Base-by-base conservation (phyloP, 148 eudicot genomes). In the Rhododendron vialii region DNA sequence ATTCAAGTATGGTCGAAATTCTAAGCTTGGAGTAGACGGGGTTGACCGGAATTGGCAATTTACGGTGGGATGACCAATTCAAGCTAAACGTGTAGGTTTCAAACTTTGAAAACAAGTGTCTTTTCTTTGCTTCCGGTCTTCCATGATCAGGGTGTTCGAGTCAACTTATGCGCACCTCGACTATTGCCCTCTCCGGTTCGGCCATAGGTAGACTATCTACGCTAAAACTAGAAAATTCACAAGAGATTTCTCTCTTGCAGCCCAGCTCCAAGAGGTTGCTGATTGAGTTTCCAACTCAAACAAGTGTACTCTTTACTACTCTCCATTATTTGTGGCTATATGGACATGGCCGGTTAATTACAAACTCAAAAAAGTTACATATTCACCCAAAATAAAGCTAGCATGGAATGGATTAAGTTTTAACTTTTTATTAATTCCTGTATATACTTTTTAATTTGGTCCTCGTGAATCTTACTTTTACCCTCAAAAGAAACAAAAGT, bases 401-500 rank as follows among this genome's bases (percentile, higher is more conserved):
- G 43, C 67, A 84, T 50, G 38, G 38, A 38, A 30, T 17, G 61
- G 85, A 48, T 71, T 41, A 84, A 51, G 7, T 53, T 47, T 53
- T 30, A 45, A 73, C 22, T 84, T 71, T 73, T 43, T 14, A 36
- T 15, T 41, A 41, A 41, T 35, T 83, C 43, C 48, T 47, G 59
- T 17, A 9, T 48, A n/a, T n/a, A 59, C 77, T 80, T 85, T 38
- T 41, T 55, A 43, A 78, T 61, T 61, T 80, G 87, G 83, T 80
- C 83, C 83, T 61, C 13, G 33, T 59, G 41, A 85, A 20, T 47
- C 17, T 86, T 59, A 35, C 80, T 86, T 78, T 80, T 67, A 45
- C 33, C 41, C 33, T 86, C 24, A 80, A 86, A 86, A 86, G 84
- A 28, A 80, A 50, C 36, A 65, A 86, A 86, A 80, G 80, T 6